Base-by-base conservation (phyloP, 139 green algal species). In the Zygnema cylindricum region DNA sequence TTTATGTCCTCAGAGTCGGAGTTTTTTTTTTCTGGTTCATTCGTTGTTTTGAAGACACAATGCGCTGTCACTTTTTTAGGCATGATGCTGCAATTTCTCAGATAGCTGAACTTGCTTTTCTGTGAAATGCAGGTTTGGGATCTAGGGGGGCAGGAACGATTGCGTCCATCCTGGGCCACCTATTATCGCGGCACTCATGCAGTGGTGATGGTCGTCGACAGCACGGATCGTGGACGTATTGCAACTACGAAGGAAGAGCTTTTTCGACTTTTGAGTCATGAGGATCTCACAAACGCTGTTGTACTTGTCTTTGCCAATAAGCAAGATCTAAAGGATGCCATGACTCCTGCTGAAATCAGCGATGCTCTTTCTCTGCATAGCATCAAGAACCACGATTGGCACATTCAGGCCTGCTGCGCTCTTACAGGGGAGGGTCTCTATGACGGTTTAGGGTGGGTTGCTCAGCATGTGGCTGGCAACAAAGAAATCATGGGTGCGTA, bases 381-480 rank as follows among this genome's bases (percentile, higher is more conserved):
- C 32, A 92, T 95, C 71, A 94, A 93, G 75, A 57, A 86, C 32
- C 93, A 95, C 75, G 88, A 94, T 83, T 95, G 93, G 93, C 93
- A 95, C 82, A 96, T 97, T 43, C 97, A 99, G 94, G 96, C 93
- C 88, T 96, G 95, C 36, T 98, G 96, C 88, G 97, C 97, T 3
- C 98, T 96, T 1, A 95, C 93, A 54, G 97, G 97, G 36, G 97
- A 99, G 91, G 97, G 97, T 38, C 93, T 99, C 76, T 99, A 98
- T 79, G 97, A 99, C 89, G 97, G 97, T 54, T 94, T 99, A 38
- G 97, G 98, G 92, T 99, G 97, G 97, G 93, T 99, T 25, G 88
- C 84, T 55, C 88, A 92, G 75, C 88, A 92, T 57, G 84, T 92
- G 30, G 77, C 86, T 7, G 86, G 86, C n/a, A 91, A 69, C n/a